Percentiles rank a stretch among this genome's conserved stretches.
Evolutionary conservation across 805 yeast species (phyloP).

Genomic region (Alloascoidea hylecoeti): DNA sequence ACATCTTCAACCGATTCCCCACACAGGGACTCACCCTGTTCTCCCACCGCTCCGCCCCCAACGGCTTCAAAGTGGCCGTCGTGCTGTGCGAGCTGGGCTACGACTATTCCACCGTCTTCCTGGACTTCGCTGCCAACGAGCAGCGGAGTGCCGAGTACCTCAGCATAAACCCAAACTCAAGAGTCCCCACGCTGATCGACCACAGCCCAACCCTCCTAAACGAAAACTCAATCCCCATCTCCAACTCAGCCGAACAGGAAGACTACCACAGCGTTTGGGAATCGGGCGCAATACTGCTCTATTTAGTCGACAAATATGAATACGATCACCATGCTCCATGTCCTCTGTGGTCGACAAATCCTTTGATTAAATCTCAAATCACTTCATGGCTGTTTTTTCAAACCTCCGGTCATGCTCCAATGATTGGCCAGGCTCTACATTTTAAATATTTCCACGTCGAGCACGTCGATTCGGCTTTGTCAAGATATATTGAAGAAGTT

Average conservation of each 20-base stretch:
- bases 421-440: conserved; percentile 95
- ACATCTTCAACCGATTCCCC: conserved; percentile 23
- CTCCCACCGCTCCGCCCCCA: conserved; percentile 84
- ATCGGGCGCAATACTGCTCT: conserved; percentile 81
- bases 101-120: conserved; percentile 65
- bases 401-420: conserved; percentile 96
- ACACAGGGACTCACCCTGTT: conserved; percentile 71
- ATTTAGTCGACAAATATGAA: conserved; percentile 60
- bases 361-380: conserved; percentile 73
- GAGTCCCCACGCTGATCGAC: conserved; percentile 90
- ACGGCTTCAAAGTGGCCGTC: conserved; percentile 92
- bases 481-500: conserved; percentile 83
- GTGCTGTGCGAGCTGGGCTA: conserved; percentile 72
- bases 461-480: conserved; percentile 79
- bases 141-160: conserved; percentile 91
- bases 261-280: conserved; percentile 86
- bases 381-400: conserved; percentile 88
- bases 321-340: conserved; percentile 42
- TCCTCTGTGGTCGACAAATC: conserved; percentile 66
- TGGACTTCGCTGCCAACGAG: conserved; percentile 82
- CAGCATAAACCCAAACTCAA: conserved; percentile 87
- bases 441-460: conserved; percentile 83
- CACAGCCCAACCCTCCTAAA: no score
- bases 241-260: no score
- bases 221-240: no score